Evolutionary conservation across 2,329 filamentous ascomycete species (phyloP), one percentile per base, ranked within the genome.

Genomic region (Fusarium graminum): DNA sequence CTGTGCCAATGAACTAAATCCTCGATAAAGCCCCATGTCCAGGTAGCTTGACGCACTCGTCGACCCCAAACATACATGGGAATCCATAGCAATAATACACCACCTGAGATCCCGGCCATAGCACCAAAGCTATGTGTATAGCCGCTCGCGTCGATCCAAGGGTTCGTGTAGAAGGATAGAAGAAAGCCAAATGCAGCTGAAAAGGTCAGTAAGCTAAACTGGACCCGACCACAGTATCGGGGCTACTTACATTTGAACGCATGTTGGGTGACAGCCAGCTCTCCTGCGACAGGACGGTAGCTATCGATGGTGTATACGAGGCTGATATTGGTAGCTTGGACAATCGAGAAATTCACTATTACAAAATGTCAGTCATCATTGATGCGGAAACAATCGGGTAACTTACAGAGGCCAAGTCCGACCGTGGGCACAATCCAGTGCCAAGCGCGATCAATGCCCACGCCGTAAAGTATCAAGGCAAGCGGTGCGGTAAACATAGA

Each of bases 391-490:
- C 22, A 22, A 22, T 22, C 22, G 6, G 22, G 22, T 9, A n/a
- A 34, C 32, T 34, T 16, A 34, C 32, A n/a, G n/a, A 34, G 32
- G 5, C 50, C 50, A 46, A 8, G 50, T 29, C 50, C 50, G 26
- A 14, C 46, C 40, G 6, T 52, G 9, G 32, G 32, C 14, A 34
- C 32, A 7, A 34, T 46, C 19, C 45, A 41, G 4, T 52, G 45
- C 4, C 50, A 41, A n/a, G 26, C 50, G 8, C 29, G 34, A 6
- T 46, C 50, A 0, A 52, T 52, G 7, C 6, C 50, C 28, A n/a
- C 45, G 22, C 32, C 32, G n/a, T 52, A 52, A 29, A 52, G 45
- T 0, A 45, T 52, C 6, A 52, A 22, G 34, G 45, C 50, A 6
- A 52, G 45, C 0, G 50, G 50, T 0, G 45, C 32, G 19, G 45